Evolutionary conservation across 164 flowering plant species (phyloP).

Genomic region (Liquidambar formosana): DNA sequence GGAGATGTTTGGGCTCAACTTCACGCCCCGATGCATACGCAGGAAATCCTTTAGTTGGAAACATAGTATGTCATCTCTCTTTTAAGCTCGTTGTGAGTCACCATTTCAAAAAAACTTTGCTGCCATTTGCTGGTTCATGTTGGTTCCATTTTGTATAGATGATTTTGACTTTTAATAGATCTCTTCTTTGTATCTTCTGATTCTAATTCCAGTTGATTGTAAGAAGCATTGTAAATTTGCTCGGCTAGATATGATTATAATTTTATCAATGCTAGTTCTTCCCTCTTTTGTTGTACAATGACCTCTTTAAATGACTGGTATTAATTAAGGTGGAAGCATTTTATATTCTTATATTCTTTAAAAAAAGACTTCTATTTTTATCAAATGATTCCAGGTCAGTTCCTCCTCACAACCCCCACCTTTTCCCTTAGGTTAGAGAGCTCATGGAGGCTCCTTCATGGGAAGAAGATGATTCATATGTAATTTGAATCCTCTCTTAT

Average conservation of each 20-base stretch:
- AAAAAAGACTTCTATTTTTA: no score
- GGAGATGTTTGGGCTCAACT: slow-evolving; percentile 54
- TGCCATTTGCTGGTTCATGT: not conserved
- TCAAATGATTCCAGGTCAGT: no score
- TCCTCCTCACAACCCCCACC: no score
- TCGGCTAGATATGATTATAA: not conserved
- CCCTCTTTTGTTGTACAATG: no score
- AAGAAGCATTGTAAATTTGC: not conserved
- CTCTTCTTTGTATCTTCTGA: not conserved
- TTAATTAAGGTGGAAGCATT: no score
- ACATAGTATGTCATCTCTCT: slow-evolving; percentile 17
- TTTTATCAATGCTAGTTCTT: not conserved
- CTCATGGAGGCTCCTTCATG: no score
- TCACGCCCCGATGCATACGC: slow-evolving; percentile 24
- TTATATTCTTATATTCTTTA: no score
- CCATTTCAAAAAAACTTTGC: not conserved
- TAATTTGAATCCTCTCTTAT: no score
- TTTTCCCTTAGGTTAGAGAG: no score
- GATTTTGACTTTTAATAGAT: not conserved
- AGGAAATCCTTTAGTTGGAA: slow-evolving; percentile 26
- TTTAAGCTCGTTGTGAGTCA: slow-evolving; percentile 7
- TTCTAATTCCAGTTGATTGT: slow-evolving; percentile 1
- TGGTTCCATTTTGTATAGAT: not conserved
- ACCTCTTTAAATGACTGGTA: no score
- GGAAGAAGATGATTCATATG: no score